Evolutionary conservation across 768 basidiomycete species (phyloP), one percentile per base, ranked within the genome.

Genomic region (Podaxis carcinomalis): DNA sequence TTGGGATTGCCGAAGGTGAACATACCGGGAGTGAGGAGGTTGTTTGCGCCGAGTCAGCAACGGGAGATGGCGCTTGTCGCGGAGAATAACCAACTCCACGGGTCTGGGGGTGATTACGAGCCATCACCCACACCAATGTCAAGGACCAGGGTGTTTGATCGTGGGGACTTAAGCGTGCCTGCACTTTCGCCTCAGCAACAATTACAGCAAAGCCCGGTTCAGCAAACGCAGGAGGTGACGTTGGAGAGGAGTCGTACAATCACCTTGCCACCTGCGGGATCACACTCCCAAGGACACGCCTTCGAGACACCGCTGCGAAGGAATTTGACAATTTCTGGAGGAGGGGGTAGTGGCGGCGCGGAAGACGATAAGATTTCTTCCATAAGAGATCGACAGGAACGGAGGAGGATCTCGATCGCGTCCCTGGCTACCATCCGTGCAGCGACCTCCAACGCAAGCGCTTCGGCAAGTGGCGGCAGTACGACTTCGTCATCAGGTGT

Each of bases 11-110:
- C 61, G 9, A 62, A 55, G 47, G 56, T 25, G 16, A 52, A 62
- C 54, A 40, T 54, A 35, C 55, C 46, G 32, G 64, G 35, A 19
- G 77, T 77, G 7, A 80, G 88, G 46, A 78, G 85, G 44, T 68
- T 88, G 44, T 83, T 86, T 63, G 76, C 82, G 0, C 83, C 86
- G 2, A 76, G 85, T 42, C 85, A 87, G 44, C 80, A 82, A 40
- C 75, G 82, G 23, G 81, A 83, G 64, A 75, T 79, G 47, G 70
- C 75, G 58, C 47, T 68, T 53, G 66, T 70, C 35, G 65, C 60
- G 2, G 61, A 59, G 51, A 56, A 60, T 53, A 57, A 63, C 4
- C 53, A 49, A 21, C 9, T 28, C 32, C 32, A 32, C 13, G 37
- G 51, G n/a, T 27, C 35, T 13, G 59, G 35, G 23, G 25, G 35